phyloP scores from a whole-genome alignment of 1,284 basidiomycete species.

The Trametes versicolor region DNA sequence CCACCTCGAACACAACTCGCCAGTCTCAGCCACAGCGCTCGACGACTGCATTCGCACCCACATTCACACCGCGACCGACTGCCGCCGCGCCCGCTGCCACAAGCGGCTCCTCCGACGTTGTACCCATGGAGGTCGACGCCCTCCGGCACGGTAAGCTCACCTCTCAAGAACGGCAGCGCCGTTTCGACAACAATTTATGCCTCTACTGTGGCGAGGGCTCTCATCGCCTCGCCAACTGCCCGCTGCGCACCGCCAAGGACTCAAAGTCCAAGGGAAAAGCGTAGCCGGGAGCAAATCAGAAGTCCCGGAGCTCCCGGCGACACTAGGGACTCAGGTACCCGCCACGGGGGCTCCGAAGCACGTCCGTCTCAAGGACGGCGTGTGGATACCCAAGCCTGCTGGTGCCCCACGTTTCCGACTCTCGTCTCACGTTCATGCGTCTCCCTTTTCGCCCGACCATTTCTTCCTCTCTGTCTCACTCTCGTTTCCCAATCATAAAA shows the following conservation, averaged over 20 bases:
- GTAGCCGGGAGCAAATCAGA: not conserved
- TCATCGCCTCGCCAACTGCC: slow-evolving; percentile 42
- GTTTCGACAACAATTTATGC: slow-evolving; percentile 38
- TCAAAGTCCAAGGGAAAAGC: slow-evolving; percentile 16
- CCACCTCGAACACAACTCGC: slow-evolving; percentile 7
- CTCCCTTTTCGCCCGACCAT: slow-evolving; percentile 38
- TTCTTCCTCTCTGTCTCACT: slow-evolving; percentile 48
- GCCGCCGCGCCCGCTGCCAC: slow-evolving; percentile 1
- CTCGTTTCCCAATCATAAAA: slow-evolving; percentile 42
- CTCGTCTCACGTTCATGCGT: slow-evolving; percentile 23
- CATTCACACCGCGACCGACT: not conserved
- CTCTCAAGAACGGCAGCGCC: slow-evolving; percentile 39
- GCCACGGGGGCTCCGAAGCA: slow-evolving; percentile 27
- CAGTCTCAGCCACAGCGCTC: slow-evolving; percentile 7
- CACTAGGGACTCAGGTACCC: slow-evolving; percentile 37
- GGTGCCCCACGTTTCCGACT: slow-evolving; percentile 24
- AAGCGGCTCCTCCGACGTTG: slow-evolving; percentile 10
- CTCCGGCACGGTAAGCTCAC: slow-evolving; percentile 18
- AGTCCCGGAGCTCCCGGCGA: slow-evolving; percentile 40
- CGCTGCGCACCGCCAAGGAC: slow-evolving; percentile 41
- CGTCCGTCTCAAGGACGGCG: slow-evolving; percentile 21
- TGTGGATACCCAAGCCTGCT: slow-evolving; percentile 16
- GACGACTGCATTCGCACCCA: slow-evolving; percentile 2
- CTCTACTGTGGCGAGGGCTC: slow-evolving; percentile 43
- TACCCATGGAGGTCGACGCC: slow-evolving; percentile 30